These are phyloP conservation scores for Scalesia atractyloides DNA, from an alignment of 129 eudicot genomes.

Conservation along the genomic window DNA sequence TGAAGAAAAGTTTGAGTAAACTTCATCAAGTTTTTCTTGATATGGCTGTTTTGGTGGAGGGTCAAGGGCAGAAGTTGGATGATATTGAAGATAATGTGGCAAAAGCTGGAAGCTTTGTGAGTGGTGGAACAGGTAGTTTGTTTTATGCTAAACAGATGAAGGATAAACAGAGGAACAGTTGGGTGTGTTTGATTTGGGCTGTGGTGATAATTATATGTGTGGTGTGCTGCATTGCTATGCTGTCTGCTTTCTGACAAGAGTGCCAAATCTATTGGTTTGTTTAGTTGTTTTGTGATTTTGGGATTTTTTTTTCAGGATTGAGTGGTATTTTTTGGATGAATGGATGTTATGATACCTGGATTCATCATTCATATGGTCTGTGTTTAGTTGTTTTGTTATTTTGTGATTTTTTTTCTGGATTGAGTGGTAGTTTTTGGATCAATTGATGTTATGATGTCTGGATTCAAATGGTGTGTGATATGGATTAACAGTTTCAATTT, in stretches of 20 bases:
- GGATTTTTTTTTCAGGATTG: conserved; percentile 3
- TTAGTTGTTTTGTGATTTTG: neutral
- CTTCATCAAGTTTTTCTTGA: conserved; percentile 96
- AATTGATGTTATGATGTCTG: conserved; percentile 3
- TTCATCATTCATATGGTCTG: neutral
- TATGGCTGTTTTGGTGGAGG: conserved; percentile 93
- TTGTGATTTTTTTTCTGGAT: conserved; percentile 5
- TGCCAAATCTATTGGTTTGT: conserved; percentile 10
- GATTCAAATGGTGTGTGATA: conserved; percentile 4
- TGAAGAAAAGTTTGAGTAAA: conserved; percentile 62
- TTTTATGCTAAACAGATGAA: conserved; percentile 85
- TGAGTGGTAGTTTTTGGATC: conserved; percentile 17
- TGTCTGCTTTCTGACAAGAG: conserved; percentile 39
- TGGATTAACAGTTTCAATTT: conserved; percentile 4
- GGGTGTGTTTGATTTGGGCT: conserved; percentile 63
- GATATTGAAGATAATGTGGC: conserved; percentile 81
- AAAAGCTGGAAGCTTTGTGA: conserved; percentile 62
- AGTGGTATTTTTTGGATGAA: conserved; percentile 14
- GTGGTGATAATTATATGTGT: conserved; percentile 50
- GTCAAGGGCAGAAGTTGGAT: conserved; percentile 70
- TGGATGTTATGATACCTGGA: conserved; percentile 7
- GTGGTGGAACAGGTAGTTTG: conserved; percentile 78
- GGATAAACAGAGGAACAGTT: conserved; percentile 47
- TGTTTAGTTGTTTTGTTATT: conserved; percentile 14
- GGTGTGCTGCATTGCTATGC: conserved; percentile 57